Percentiles rank a stretch among this genome's conserved stretches.
These are phyloP conservation scores for Licmophora abbreviata DNA, from an alignment of 108 stramenopile species.

Conservation along the genomic window DNA sequence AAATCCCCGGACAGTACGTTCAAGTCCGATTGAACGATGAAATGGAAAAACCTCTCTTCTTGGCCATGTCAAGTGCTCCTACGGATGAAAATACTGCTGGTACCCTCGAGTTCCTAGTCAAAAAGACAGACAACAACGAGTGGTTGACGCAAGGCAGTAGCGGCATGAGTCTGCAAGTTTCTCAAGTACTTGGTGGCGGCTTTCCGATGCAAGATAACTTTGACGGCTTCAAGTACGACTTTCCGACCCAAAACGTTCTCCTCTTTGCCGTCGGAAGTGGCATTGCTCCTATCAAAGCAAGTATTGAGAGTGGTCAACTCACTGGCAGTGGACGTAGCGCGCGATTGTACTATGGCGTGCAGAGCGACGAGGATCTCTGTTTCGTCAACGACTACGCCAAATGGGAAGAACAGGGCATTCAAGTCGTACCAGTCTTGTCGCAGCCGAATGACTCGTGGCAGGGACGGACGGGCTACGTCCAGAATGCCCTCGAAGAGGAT, in stretches of 20 bases:
- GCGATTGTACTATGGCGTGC: conserved; percentile 83
- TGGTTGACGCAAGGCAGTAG: conserved; percentile 46
- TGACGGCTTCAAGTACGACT: conserved; percentile 87
- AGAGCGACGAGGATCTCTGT: conserved; percentile 62
- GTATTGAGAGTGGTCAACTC: conserved; percentile 74
- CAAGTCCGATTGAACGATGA: conserved; percentile 54
- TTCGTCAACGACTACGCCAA: conserved; percentile 68
- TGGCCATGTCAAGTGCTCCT: conserved; percentile 78
- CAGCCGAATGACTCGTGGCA: conserved; percentile 52
- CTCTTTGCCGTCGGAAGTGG: conserved; percentile 83
- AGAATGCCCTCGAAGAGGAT: conserved; percentile 85
- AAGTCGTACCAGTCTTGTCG: conserved; percentile 81
- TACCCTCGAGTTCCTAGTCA: conserved; percentile 84
- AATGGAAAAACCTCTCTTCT: conserved; percentile 64
- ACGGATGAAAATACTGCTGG: conserved; percentile 31
- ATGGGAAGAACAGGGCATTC: conserved; percentile 75
- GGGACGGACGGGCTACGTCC: conserved; percentile 84
- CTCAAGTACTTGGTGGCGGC: conserved; percentile 83
- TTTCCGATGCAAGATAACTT: conserved; percentile 79
- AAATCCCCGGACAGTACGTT: conserved; percentile 74
- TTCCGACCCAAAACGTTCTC: conserved; percentile 81
- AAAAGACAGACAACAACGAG: conserved; percentile 74
- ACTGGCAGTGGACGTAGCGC: conserved; percentile 46
- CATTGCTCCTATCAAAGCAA: conserved; percentile 89
- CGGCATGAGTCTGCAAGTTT: conserved; percentile 46